These are phyloP conservation scores for Diaporthe ilicicola DNA, from an alignment of 2,329 filamentous ascomycete species.

Conservation along the genomic window DNA sequence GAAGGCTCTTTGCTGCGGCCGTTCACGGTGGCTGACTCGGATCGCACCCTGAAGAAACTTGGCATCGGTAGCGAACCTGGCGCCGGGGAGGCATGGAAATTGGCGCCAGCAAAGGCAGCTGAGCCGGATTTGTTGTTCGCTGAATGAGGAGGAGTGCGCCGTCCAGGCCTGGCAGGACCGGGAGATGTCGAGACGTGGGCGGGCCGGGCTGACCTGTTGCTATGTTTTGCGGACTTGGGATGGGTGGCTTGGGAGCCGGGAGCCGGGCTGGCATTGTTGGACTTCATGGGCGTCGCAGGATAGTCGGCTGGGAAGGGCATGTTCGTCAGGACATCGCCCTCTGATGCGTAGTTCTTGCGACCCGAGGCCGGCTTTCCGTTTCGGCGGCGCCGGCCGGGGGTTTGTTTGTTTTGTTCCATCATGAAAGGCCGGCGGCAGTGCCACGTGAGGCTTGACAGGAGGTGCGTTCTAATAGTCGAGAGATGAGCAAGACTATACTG, in stretches of 20 bases:
- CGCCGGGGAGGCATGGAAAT: conserved; percentile 91
- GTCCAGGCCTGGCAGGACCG: conserved; percentile 49
- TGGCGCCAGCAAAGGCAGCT: conserved; percentile 82
- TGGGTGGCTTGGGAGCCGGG: conserved; percentile 42
- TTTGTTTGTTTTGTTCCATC: conserved; percentile 49
- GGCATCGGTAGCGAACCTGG: conserved; percentile 90
- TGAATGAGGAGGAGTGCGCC: conserved; percentile 56
- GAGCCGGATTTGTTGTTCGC: conserved; percentile 54
- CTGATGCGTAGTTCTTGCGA: conserved; percentile 67
- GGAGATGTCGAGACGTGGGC: conserved; percentile 51
- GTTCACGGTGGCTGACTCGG: conserved; percentile 27
- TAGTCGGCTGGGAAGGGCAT: conserved; percentile 47
- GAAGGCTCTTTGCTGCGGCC: conserved; percentile 53
- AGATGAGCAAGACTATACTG: conserved; percentile 12
- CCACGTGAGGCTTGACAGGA: neutral
- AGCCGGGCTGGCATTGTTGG: conserved; percentile 46
- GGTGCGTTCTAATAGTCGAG: neutral
- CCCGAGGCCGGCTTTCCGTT: conserved; percentile 49
- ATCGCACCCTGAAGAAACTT: conserved; percentile 43
- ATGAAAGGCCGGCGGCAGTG: conserved; percentile 26
- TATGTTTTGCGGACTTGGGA: conserved; percentile 42
- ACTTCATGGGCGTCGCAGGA: conserved; percentile 58
- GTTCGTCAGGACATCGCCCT: conserved; percentile 58
- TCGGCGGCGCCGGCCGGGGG: conserved; percentile 51
- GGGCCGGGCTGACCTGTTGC: conserved; percentile 40